Evolutionary conservation across 768 basidiomycete species (phyloP).

Genomic region (Suillus subaureus): DNA sequence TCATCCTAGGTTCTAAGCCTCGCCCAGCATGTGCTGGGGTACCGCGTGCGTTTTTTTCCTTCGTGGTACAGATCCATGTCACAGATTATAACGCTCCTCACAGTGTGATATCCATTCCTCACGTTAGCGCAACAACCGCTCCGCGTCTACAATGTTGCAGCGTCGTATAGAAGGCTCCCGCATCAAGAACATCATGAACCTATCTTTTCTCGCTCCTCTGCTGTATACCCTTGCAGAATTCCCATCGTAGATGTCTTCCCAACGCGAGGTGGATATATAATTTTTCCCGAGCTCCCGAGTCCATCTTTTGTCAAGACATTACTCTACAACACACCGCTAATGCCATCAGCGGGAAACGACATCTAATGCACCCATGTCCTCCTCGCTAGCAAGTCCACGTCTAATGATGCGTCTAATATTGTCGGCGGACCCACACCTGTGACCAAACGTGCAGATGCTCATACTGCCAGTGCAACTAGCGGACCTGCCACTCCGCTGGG

Average conservation of each 20-base stretch:
- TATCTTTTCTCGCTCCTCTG: background rate
- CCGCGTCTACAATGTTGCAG: background rate
- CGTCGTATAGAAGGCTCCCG: background rate
- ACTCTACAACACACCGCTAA: background rate
- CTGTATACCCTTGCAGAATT: too few species aligned
- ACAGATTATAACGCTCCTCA: background rate
- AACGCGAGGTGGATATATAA: background rate
- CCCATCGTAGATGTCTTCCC: background rate
- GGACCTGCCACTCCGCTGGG: too few species aligned
- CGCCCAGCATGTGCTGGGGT: too few species aligned
- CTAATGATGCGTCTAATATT: too few species aligned
- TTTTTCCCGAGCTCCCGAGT: background rate
- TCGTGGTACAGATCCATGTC: too few species aligned
- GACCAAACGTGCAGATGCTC: too few species aligned
- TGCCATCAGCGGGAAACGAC: background rate
- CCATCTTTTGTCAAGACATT: constrained; percentile 28
- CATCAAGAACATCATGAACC: background rate
- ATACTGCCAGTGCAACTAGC: too few species aligned
- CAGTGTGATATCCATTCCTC: background rate
- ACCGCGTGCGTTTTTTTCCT: too few species aligned
- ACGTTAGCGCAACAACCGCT: background rate
- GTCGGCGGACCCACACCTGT: too few species aligned
- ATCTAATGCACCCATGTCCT: background rate
- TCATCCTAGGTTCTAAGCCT: too few species aligned
- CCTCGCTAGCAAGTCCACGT: background rate